Base-by-base conservation (phyloP, 225 moss, liverwort and hornwort genomes). In the Bryoerythrophyllum caledonicum region DNA sequence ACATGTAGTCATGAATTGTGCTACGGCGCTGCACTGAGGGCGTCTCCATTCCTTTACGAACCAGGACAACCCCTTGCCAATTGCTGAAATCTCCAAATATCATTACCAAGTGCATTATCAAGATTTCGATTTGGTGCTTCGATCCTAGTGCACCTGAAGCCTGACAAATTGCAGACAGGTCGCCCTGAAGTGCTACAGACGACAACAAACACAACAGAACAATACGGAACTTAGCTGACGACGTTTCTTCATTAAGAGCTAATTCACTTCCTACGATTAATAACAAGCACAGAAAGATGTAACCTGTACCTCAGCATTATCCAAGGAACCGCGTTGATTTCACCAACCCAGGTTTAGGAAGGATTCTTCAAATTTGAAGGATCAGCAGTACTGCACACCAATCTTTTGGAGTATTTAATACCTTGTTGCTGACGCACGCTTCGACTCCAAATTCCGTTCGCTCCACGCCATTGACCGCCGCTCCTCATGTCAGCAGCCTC, bases 171-270 rank as follows among this genome's bases (percentile, higher is more conserved):
- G 53, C 43, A 32, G 40, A n/a, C 48, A 20, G n/a, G 40, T 43
- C 6, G 63, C 63, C 35, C 68, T 60, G 61, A 63, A 74, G 70
- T 26, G 65, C 28, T 76, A 28, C 71, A 71, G 70, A 76, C 2
- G 57, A 64, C 68, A 75, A 20, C 32, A 51, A 35, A 69, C 68
- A 46, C 20, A 23, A 28, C 23, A 21, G 14, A 40, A 58, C 65
- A 49, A 59, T 60, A 59, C 35, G 38, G 65, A 48, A 8, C 30
- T 28, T 13, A 2, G 0, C 75, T 75, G 80, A 55, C 75, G n/a
- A 27, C 8, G 16, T 68, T 55, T 70, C 57, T 43, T 63, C 63
- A 1, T 21, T 2, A 63, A 52, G n/a, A 41, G 17, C 14, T 32
- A 34, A 11, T 58, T 27, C 43, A 58, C 71, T 27, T 58, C 19